Evolutionary conservation across 495 filamentous ascomycete species (phyloP).

Genomic region (Podospora pseudoanserina): DNA sequence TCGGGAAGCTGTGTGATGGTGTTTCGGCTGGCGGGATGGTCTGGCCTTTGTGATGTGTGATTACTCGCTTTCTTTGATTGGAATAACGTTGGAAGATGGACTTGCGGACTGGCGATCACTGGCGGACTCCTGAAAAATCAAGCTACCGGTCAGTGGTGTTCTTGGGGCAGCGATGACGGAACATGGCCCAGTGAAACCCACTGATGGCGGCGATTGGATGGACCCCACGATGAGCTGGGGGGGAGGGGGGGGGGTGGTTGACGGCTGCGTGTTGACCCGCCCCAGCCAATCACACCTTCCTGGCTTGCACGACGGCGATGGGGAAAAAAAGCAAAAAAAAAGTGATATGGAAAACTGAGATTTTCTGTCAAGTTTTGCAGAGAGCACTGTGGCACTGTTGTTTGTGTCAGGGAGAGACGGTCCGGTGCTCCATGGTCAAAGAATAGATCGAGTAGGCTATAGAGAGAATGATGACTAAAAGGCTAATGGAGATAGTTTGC

Average conservation of each 20-base stretch:
- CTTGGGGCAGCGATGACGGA: constrained; percentile 2
- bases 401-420: too few relatives aligned
- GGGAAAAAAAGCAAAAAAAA: neutral
- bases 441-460: neutral
- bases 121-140: neutral
- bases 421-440: neutral
- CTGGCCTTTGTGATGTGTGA: neutral
- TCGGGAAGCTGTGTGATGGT: neutral
- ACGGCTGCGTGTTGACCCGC: neutral
- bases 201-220: neutral
- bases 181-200: constrained; percentile 2
- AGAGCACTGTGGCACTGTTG: neutral
- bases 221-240: neutral
- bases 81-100: neutral
- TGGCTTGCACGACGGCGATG: neutral
- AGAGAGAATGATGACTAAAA: too few relatives aligned
- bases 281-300: constrained; percentile 2
- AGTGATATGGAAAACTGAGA: neutral
- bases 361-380: neutral
- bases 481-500: too few relatives aligned
- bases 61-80: neutral
- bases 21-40: neutral
- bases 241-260: neutral
- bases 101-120: neutral
- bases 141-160: neutral